A percentile compares a stretch with the other conserved stretches of the same genome.
phyloP scores from a whole-genome alignment of 352 stramenopile species.

The Globisporangium sylvaticum region DNA sequence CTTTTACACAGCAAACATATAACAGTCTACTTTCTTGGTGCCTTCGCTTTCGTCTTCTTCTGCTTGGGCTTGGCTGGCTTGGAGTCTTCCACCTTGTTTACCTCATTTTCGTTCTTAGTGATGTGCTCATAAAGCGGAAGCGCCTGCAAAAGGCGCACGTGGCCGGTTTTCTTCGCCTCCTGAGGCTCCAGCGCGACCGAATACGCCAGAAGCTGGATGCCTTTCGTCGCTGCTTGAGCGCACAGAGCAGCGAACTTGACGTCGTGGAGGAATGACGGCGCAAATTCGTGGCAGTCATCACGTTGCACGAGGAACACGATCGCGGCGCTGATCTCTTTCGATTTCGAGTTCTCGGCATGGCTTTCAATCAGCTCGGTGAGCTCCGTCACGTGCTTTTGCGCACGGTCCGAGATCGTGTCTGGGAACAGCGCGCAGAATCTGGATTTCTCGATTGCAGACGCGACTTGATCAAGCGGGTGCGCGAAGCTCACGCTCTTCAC shows the following conservation, averaged over 20 bases:
- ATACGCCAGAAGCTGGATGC: slow-evolving; percentile 69
- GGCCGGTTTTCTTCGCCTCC: slow-evolving; percentile 25
- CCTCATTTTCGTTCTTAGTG: neutral
- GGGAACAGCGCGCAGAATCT: slow-evolving; percentile 62
- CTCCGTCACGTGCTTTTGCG: slow-evolving; percentile 74
- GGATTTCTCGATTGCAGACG: neutral
- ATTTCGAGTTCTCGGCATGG: slow-evolving; percentile 9
- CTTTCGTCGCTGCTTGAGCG: slow-evolving; percentile 29
- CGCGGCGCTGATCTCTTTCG: slow-evolving; percentile 28
- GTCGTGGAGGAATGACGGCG: slow-evolving; percentile 62
- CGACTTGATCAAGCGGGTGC: slow-evolving; percentile 10
- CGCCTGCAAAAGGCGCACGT: slow-evolving; percentile 35
- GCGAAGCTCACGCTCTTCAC: slow-evolving; percentile 83
- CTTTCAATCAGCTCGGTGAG: slow-evolving; percentile 54
- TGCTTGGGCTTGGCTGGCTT: too few species aligned
- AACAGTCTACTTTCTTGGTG: too few species aligned
- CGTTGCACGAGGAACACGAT: slow-evolving; percentile 82
- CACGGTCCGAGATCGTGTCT: slow-evolving; percentile 70
- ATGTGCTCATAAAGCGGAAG: slow-evolving; percentile 27
- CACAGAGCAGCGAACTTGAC: slow-evolving; percentile 66
- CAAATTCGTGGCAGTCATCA: slow-evolving; percentile 68
- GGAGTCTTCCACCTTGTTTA: neutral
- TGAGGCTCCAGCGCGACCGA: slow-evolving; percentile 47
- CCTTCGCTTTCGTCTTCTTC: too few species aligned
- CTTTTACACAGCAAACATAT: too few species aligned